phyloP scores from a whole-genome alignment of 768 basidiomycete genomes.

The Boletellus sp. region DNA sequence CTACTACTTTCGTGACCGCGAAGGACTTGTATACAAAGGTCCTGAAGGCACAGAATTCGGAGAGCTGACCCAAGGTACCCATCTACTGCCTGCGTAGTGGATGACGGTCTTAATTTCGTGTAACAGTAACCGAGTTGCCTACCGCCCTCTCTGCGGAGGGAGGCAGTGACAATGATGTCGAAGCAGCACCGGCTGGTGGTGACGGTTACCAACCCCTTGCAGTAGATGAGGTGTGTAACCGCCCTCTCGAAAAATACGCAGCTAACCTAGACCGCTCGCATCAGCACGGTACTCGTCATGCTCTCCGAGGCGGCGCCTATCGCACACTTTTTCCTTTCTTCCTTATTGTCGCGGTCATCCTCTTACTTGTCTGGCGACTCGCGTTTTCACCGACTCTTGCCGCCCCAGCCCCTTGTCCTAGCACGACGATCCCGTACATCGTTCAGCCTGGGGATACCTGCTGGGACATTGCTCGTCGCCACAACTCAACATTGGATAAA shows the following conservation, averaged over 20 bases:
- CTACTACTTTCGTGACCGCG: constrained; percentile 59
- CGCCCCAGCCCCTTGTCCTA: constrained; percentile 27
- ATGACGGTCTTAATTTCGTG: background rate
- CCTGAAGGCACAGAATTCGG: constrained; percentile 62
- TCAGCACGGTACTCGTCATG: constrained; percentile 30
- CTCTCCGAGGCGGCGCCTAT: constrained; percentile 44
- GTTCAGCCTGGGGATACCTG: constrained; percentile 61
- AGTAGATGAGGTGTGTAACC: constrained; percentile 42
- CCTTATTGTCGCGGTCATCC: constrained; percentile 59
- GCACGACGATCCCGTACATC: constrained; percentile 41
- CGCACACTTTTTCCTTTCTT: constrained; percentile 69
- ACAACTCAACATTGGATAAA: constrained; percentile 49
- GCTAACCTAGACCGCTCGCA: constrained; percentile 21
- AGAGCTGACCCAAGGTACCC: constrained; percentile 40
- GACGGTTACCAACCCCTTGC: constrained; percentile 58
- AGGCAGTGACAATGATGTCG: constrained; percentile 43
- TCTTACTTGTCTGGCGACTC: constrained; percentile 64
- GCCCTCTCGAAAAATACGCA: background rate
- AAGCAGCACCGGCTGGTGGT: constrained; percentile 50
- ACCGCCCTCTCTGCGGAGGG: constrained; percentile 23
- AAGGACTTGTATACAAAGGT: constrained; percentile 54
- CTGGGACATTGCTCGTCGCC: constrained; percentile 54
- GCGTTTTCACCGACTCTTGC: constrained; percentile 37
- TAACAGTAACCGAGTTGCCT: constrained; percentile 31
- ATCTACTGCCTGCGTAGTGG: background rate